Percentiles rank a stretch among this genome's conserved stretches.
These are phyloP conservation scores for barrel medic (Medicago truncatula) DNA, from an alignment of 306 rosid species.

Conservation along the genomic window DNA sequence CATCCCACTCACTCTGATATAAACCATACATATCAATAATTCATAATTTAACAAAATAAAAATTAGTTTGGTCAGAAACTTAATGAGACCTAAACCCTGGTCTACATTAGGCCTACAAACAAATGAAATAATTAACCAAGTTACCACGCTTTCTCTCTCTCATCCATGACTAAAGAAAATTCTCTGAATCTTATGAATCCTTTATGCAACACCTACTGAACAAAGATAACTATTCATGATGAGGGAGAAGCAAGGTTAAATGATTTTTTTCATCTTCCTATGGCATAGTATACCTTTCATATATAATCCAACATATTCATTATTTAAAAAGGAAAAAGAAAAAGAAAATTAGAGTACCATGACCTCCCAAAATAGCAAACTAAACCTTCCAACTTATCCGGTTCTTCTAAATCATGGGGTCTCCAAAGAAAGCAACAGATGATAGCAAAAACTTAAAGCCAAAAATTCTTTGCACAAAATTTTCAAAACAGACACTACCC, in stretches of 20 bases:
- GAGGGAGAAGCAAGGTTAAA: slow-evolving; percentile 17
- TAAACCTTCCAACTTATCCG: too few species aligned
- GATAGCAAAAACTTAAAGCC: too few species aligned
- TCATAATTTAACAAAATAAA: background rate
- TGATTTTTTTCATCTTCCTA: slow-evolving; percentile 11
- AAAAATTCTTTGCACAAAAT: too few species aligned
- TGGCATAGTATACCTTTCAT: slow-evolving; percentile 7
- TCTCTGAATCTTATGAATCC: background rate
- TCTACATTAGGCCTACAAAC: slow-evolving; percentile 3
- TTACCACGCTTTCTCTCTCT: too few species aligned
- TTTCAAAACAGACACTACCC: too few species aligned
- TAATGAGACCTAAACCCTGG: background rate
- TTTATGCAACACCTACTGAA: background rate
- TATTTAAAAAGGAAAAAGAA: too few species aligned
- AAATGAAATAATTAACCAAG: background rate
- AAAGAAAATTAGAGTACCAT: background rate
- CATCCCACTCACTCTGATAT: background rate
- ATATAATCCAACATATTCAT: background rate
- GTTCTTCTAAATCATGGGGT: too few species aligned
- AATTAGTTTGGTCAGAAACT: background rate
- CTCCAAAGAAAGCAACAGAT: too few species aligned
- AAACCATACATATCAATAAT: background rate
- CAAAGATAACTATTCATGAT: slow-evolving; percentile 30
- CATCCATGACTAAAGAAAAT: background rate
- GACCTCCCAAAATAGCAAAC: background rate